A percentile compares a stretch with the other conserved stretches of the same genome.
Evolutionary conservation across 352 stramenopile genomes (phyloP).

Genomic region (Plasmopara viticola): DNA sequence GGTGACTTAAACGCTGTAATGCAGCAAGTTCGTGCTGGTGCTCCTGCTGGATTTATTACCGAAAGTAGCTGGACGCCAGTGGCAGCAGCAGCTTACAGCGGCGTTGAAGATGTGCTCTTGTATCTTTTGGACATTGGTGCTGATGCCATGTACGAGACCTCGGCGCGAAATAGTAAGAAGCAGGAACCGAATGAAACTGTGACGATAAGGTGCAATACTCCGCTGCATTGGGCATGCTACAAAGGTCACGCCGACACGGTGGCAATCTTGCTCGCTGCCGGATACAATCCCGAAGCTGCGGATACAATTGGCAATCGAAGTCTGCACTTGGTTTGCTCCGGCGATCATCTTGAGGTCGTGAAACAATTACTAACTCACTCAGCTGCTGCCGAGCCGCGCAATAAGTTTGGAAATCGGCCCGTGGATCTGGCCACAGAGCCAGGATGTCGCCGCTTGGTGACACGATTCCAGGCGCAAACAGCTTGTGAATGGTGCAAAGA

Average conservation of each 20-base stretch:
- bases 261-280: constrained; percentile 53
- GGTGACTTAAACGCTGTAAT: constrained; percentile 32
- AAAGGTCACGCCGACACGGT: constrained; percentile 66
- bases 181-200: constrained; percentile 12
- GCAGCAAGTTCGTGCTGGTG: constrained; percentile 37
- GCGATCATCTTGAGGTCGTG: constrained; percentile 55
- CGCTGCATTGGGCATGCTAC: constrained; percentile 85
- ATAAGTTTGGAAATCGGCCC: constrained; percentile 70
- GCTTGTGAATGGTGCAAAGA: constrained; percentile 77
- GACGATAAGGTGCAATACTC: constrained; percentile 42
- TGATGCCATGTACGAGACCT: constrained; percentile 66
- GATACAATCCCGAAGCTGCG: constrained; percentile 56
- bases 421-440: constrained; percentile 64
- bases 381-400: constrained; percentile 44
- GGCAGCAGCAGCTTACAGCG: constrained; percentile 55
- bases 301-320: constrained; percentile 69
- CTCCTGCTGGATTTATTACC: constrained; percentile 60
- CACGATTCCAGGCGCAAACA: constrained; percentile 52
- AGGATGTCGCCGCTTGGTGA: constrained; percentile 51
- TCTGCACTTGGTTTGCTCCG: constrained; percentile 67
- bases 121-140: constrained; percentile 69
- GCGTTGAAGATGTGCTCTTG: constrained; percentile 54
- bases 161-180: constrained; percentile 7
- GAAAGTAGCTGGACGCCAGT: constrained; percentile 73
- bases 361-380: constrained; percentile 69